Evolutionary conservation across 495 filamentous ascomycete species (phyloP).

Genomic region (Pseudevernia furfuracea): DNA sequence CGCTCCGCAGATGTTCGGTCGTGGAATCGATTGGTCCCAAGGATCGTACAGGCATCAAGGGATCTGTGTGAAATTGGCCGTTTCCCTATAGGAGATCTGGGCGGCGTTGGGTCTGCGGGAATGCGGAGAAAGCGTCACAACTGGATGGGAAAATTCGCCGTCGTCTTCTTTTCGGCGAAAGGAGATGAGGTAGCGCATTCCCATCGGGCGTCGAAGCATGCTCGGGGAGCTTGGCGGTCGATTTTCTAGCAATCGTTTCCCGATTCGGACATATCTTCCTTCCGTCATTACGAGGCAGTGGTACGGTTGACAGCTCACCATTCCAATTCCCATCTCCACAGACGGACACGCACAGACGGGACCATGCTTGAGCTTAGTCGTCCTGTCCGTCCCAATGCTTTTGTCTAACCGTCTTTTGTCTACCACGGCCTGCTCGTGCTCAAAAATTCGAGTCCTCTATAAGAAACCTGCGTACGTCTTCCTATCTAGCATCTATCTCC

Average conservation of each 20-base stretch:
- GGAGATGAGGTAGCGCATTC: neutral
- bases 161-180: neutral
- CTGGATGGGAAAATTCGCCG: neutral
- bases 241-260: too few relatives aligned
- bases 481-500: neutral
- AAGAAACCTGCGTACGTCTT: neutral
- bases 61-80: neutral
- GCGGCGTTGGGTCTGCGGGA: neutral
- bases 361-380: neutral
- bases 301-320: neutral
- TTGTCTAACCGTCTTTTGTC: neutral
- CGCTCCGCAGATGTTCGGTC: neutral
- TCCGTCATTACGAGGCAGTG: neutral
- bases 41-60: neutral
- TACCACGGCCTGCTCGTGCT: neutral
- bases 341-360: neutral
- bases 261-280: too few relatives aligned
- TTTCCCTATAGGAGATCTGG: neutral
- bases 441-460: neutral
- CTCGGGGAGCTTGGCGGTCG: too few relatives aligned
- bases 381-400: neutral
- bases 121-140: neutral
- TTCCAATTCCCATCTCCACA: neutral
- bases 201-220: neutral
- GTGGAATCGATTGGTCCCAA: neutral